Conservation (phyloP, 2,329 filamentous ascomycete species). For the Tolypocladium tropicale region DNA sequence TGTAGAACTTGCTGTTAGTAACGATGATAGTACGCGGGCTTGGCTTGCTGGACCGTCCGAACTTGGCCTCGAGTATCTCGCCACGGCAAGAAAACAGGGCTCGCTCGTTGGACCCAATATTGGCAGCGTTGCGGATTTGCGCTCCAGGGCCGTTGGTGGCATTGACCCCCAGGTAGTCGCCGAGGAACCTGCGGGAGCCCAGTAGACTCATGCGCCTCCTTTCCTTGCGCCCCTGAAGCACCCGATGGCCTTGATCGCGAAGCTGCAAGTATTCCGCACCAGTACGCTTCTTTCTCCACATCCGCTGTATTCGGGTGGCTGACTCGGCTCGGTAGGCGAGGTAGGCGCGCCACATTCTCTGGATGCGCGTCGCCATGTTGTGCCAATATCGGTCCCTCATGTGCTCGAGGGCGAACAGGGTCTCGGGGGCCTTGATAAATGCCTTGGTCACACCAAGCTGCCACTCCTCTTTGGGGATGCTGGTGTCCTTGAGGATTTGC, state of each 20-base stretch:
- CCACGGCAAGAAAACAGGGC: constrained; percentile 84
- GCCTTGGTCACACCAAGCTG: constrained; percentile 96
- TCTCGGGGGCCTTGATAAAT: constrained; percentile 97
- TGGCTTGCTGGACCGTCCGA: constrained; percentile 90
- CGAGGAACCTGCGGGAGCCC: constrained; percentile 84
- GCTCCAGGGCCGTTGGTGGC: constrained; percentile 71
- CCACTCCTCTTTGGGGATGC: constrained; percentile 89
- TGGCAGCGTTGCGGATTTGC: constrained; percentile 65
- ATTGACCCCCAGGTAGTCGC: constrained; percentile 86
- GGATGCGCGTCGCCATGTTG: constrained; percentile 97
- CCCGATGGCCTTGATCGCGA: constrained; percentile 74
- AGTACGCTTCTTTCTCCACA: constrained; percentile 89
- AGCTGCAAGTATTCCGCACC: constrained; percentile 83
- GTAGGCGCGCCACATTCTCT: constrained; percentile 95
- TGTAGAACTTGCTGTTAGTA: constrained; percentile 78
- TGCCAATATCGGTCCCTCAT: constrained; percentile 99
- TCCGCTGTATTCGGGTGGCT: constrained; percentile 85
- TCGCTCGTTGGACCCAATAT: constrained; percentile 61
- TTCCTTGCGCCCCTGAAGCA: constrained; percentile 81
- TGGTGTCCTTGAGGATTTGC: constrained; percentile 92
- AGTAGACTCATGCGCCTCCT: constrained; percentile 82
- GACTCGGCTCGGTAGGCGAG: constrained; percentile 86
- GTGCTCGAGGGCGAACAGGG: constrained; percentile 88
- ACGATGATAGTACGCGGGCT: constrained; percentile 77
- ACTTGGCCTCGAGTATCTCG: constrained; percentile 85